phyloP scores from a whole-genome alignment of 2,329 filamentous ascomycete genomes.

The Fusarium torulosum region DNA sequence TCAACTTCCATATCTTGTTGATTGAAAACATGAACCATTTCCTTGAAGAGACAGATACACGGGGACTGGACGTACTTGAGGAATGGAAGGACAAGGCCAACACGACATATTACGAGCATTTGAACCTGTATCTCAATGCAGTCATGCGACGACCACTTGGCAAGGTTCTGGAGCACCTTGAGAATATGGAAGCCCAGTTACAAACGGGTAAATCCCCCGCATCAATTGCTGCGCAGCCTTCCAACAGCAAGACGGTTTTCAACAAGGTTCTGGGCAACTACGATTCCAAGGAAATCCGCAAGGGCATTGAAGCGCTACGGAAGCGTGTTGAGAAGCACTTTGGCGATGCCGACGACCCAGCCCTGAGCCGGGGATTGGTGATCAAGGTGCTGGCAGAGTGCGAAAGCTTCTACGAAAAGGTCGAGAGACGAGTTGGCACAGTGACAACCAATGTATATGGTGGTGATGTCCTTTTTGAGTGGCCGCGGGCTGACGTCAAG shows the following conservation, averaged over 20 bases:
- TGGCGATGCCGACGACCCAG: conserved; percentile 84
- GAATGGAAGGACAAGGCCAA: conserved; percentile 85
- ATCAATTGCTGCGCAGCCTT: conserved; percentile 81
- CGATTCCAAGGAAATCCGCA: conserved; percentile 86
- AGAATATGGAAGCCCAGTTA: conserved; percentile 83
- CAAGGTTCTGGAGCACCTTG: conserved; percentile 90
- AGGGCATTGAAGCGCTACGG: conserved; percentile 88
- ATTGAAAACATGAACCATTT: conserved; percentile 99
- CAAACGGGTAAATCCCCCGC: conserved; percentile 69
- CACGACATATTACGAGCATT: conserved; percentile 85
- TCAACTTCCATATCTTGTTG: conserved; percentile 96
- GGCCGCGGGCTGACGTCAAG: conserved; percentile 74
- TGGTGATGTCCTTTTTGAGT: conserved; percentile 74
- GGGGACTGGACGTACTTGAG: conserved; percentile 79
- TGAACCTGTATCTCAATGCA: conserved; percentile 86
- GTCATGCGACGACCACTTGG: conserved; percentile 91
- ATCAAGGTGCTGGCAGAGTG: conserved; percentile 70
- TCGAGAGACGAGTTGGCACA: conserved; percentile 70
- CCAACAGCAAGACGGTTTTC: conserved; percentile 84
- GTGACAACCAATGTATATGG: conserved; percentile 74
- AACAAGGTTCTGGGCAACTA: conserved; percentile 87
- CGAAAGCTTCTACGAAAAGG: conserved; percentile 71
- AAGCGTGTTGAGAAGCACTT: conserved; percentile 98
- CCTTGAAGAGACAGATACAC: conserved; percentile 87
- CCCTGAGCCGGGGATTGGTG: conserved; percentile 70